Evolutionary conservation across 148 eudicot species (phyloP).

Genomic region (Selenicereus undatus): DNA sequence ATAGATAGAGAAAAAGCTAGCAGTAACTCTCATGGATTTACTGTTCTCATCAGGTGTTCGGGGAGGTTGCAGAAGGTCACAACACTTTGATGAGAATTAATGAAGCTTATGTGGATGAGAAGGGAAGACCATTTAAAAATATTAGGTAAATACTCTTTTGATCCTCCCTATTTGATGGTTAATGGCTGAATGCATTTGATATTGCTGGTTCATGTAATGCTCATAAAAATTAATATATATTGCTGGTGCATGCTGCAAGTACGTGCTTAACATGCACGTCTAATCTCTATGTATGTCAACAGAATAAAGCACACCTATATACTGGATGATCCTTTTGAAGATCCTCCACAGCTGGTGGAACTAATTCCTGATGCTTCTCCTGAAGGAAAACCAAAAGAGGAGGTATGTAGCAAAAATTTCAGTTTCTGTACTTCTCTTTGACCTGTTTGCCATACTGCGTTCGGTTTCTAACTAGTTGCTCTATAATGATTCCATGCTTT

Average conservation of each 20-base stretch:
- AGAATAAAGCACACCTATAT: conserved; percentile 92
- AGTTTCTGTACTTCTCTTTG: not conserved
- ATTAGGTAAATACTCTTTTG: conserved; percentile 46
- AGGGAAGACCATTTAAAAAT: conserved; percentile 76
- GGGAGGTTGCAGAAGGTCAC: conserved; percentile 89
- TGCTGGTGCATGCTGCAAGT: not conserved
- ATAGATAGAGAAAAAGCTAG: too few relatives aligned
- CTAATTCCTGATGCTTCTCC: conserved; percentile 89
- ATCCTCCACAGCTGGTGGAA: conserved; percentile 66
- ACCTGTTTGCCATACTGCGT: not conserved
- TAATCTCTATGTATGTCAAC: conserved; percentile 20
- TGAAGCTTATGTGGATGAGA: conserved; percentile 91
- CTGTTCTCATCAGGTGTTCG: conserved; percentile 59
- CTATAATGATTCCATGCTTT: not conserved
- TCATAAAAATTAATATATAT: too few relatives aligned
- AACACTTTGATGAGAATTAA: conserved; percentile 77
- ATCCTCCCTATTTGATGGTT: not conserved
- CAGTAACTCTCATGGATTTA: not conserved
- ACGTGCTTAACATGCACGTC: not conserved
- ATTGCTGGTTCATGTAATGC: not conserved
- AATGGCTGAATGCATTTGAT: not conserved
- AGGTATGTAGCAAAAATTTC: conserved; percentile 40
- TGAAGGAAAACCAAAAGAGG: conserved; percentile 90
- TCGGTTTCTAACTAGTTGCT: not conserved
- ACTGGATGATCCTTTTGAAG: conserved; percentile 92